Percentiles rank a stretch among this genome's conserved stretches.
Conservation (phyloP, 176 grass and related monocot genomes). For the Pontederia paniculata region DNA sequence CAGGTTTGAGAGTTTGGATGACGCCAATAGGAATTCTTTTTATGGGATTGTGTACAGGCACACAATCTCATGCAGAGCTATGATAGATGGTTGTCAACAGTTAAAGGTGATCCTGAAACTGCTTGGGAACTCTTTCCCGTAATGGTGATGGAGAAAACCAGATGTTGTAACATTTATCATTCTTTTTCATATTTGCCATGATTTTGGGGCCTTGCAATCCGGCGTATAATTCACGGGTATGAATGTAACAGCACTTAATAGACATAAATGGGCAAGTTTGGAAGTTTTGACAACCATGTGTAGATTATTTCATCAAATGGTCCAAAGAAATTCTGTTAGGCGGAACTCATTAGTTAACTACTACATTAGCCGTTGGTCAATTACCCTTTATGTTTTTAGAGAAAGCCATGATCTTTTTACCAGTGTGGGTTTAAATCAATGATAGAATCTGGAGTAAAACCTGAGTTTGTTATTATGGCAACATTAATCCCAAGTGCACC, state of each 20-base stretch:
- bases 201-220: background rate
- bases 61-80: background rate
- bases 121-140: background rate
- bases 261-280: no score
- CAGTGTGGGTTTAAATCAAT: conserved; percentile 5
- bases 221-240: background rate
- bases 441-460: background rate
- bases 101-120: background rate
- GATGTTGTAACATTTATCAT: background rate
- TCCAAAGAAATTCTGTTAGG: background rate
- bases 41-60: background rate
- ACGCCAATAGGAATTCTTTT: background rate
- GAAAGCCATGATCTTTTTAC: background rate
- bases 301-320: no score
- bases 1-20: no score
- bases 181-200: no score
- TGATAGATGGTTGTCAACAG: conserved; percentile 3
- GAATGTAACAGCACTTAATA: conserved; percentile 1
- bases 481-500: background rate
- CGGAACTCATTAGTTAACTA: background rate
- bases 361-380: no score
- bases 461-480: conserved; percentile 2
- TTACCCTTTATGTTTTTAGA: no score
- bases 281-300: no score
- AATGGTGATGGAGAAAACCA: background rate